Evolutionary conservation across 1,284 basidiomycete species (phyloP).

Genomic region (Athelia psychrophila): DNA sequence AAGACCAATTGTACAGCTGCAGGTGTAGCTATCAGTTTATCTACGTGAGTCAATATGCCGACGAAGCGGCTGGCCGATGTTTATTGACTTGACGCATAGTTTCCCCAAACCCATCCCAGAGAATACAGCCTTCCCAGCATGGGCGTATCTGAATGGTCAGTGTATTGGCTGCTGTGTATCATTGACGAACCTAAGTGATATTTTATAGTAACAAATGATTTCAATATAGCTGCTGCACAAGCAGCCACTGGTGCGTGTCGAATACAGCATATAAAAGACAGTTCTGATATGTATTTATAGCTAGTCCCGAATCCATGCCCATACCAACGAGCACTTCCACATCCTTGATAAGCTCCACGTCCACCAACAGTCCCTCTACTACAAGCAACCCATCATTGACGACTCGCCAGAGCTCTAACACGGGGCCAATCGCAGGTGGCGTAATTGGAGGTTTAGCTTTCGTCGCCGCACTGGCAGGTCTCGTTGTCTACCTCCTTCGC

Average conservation of each 20-base stretch:
- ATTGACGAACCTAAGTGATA: too few species aligned
- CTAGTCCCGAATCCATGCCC: too few species aligned
- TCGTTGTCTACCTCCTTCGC: constrained; percentile 19
- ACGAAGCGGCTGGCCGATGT: too few species aligned
- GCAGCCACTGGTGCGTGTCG: neutral
- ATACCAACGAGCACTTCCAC: too few species aligned
- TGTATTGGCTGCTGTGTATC: too few species aligned
- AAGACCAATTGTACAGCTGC: constrained; percentile 19
- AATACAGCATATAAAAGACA: neutral
- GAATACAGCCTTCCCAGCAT: constrained; percentile 25
- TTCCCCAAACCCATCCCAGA: constrained; percentile 11
- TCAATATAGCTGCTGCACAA: neutral
- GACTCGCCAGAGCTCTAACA: neutral
- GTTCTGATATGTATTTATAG: neutral
- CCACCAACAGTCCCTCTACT: too few species aligned
- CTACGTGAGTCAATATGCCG: too few species aligned
- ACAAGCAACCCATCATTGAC: neutral
- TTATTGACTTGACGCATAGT: neutral
- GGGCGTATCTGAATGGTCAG: constrained; percentile 30
- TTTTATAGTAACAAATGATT: constrained; percentile 12
- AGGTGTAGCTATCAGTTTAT: constrained; percentile 12
- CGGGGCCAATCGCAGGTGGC: constrained; percentile 31
- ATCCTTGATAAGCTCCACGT: too few species aligned
- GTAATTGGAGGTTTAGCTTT: constrained; percentile 36
- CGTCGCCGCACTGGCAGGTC: constrained; percentile 22